Evolutionary conservation across 495 filamentous ascomycete genomes (phyloP).

Genomic region (Aspergillus haitiensis): DNA sequence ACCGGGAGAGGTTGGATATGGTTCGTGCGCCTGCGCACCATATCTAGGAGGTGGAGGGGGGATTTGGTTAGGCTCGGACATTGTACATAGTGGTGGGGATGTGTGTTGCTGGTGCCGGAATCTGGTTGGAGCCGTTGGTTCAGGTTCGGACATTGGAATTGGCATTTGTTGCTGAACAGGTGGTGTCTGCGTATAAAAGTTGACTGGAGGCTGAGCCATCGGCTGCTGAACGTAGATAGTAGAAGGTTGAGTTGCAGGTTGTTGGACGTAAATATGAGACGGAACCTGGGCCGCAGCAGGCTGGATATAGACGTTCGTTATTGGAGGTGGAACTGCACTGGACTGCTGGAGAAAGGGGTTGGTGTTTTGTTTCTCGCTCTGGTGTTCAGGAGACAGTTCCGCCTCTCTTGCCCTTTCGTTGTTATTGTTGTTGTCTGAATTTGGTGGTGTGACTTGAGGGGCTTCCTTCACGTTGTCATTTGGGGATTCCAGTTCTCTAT

Average conservation of each 20-base stretch:
- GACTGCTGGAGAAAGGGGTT: conserved; percentile 19
- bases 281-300: not conserved
- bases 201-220: conserved; percentile 8
- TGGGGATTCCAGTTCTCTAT: not conserved
- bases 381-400: not conserved
- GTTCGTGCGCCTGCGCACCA: conserved; percentile 23
- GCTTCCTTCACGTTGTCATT: not conserved
- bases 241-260: conserved; percentile 10
- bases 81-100: conserved; percentile 18
- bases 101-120: conserved; percentile 4
- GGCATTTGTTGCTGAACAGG: not conserved
- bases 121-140: not conserved
- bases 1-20: conserved; percentile 43
- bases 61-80: conserved; percentile 28
- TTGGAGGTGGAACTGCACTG: conserved; percentile 7
- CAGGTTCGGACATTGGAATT: not conserved
- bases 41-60: conserved; percentile 32
- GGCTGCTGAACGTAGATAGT: conserved; percentile 13
- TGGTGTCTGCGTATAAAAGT: conserved; percentile 1
- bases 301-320: conserved; percentile 15
- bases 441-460: not conserved
- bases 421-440: not conserved
- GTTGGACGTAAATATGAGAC: conserved; percentile 11
- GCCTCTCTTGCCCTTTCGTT: not conserved
- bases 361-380: conserved; percentile 2